A percentile compares a stretch with the other conserved stretches of the same genome.
Conservation (phyloP, 2,329 filamentous ascomycete genomes). For the Alternaria ethzedia region DNA sequence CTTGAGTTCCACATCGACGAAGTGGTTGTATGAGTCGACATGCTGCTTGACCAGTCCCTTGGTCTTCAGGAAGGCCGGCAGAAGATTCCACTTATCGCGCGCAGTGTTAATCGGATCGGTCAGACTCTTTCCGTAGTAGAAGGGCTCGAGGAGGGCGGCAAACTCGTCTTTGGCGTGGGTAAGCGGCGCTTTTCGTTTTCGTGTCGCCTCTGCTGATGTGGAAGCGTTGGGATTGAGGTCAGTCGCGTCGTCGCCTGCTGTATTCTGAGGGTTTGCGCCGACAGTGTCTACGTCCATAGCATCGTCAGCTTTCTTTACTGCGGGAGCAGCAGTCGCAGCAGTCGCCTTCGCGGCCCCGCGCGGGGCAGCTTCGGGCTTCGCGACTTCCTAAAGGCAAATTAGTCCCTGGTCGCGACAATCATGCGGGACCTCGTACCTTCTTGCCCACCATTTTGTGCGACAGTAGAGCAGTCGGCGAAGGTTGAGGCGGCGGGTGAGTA, state of each 20-base stretch:
- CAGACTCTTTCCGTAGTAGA: constrained; percentile 71
- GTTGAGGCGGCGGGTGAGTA: constrained; percentile 18
- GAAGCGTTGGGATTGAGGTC: constrained; percentile 27
- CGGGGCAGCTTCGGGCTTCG: constrained; percentile 39
- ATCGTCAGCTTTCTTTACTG: constrained; percentile 16
- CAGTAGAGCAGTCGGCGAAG: constrained; percentile 12
- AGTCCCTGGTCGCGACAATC: not conserved
- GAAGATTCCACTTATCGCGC: constrained; percentile 92
- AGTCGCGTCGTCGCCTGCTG: constrained; percentile 15
- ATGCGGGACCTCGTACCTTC: constrained; percentile 23
- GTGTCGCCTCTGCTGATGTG: constrained; percentile 31
- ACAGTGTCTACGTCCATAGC: constrained; percentile 18
- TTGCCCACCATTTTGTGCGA: constrained; percentile 40
- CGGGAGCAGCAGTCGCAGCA: constrained; percentile 20
- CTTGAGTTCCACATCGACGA: constrained; percentile 94
- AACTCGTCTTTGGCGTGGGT: constrained; percentile 57
- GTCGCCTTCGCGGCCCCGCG: constrained; percentile 39
- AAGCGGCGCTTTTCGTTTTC: constrained; percentile 36
- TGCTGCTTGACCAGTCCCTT: constrained; percentile 97
- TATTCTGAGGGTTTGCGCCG: constrained; percentile 2
- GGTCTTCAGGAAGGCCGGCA: constrained; percentile 97
- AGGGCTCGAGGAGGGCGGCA: constrained; percentile 70
- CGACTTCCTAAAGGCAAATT: constrained; percentile 30
- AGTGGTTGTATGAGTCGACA: constrained; percentile 98
- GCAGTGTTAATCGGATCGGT: constrained; percentile 74